phyloP scores from a whole-genome alignment of 108 stramenopile genomes.

The Chaetoceros tenuissimus region DNA sequence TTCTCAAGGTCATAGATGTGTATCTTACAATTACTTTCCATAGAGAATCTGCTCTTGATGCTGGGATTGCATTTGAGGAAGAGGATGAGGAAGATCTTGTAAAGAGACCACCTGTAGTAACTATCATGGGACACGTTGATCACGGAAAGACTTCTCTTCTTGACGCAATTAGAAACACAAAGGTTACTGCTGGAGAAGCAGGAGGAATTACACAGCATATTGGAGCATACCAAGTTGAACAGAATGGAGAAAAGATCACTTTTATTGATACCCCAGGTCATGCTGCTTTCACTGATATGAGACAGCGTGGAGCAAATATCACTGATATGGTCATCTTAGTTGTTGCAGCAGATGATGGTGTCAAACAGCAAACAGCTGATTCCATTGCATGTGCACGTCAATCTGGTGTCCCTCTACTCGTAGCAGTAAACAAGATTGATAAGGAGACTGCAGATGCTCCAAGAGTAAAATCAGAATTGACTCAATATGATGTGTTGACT shows the following conservation, averaged over 20 bases:
- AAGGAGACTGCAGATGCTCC: constrained; percentile 76
- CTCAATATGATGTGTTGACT: constrained; percentile 82
- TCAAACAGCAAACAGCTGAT: constrained; percentile 97
- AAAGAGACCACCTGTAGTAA: constrained; percentile 91
- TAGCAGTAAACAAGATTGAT: constrained; percentile 98
- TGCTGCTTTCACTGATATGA: constrained; percentile 96
- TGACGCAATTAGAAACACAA: constrained; percentile 85
- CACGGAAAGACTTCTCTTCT: constrained; percentile 99
- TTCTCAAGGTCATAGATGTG: not conserved
- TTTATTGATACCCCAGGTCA: constrained; percentile 99
- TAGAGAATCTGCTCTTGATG: constrained; percentile 48
- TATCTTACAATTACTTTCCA: not conserved
- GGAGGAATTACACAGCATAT: constrained; percentile 99
- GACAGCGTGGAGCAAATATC: constrained; percentile 92
- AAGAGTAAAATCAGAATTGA: constrained; percentile 81
- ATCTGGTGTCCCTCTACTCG: constrained; percentile 90
- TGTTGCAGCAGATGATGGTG: constrained; percentile 98
- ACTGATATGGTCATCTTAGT: constrained; percentile 99
- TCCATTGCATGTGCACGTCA: constrained; percentile 89
- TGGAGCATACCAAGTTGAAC: constrained; percentile 85
- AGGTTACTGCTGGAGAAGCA: constrained; percentile 92
- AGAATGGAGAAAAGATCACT: constrained; percentile 72
- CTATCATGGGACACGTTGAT: constrained; percentile 99
- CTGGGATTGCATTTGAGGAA: constrained; percentile 58
- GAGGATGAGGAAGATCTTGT: constrained; percentile 65